Conservation (phyloP, 1,139 yeast genomes). For the Saccharomyces hybrid region DNA sequence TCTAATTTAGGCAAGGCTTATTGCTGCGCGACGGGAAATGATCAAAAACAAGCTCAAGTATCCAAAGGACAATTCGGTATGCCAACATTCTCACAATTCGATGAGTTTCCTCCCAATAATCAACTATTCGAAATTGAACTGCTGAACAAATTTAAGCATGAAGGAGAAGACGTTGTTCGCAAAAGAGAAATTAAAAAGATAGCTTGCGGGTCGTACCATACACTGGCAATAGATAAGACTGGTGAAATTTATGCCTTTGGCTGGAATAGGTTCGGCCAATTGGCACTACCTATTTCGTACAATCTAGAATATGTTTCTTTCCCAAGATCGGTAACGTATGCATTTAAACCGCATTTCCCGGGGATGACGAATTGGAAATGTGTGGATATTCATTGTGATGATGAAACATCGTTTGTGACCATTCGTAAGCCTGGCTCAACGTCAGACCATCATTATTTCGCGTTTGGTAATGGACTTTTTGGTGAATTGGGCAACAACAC, state of each 20-base stretch:
- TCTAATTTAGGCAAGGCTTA: constrained; percentile 58
- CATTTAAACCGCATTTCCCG: constrained; percentile 5
- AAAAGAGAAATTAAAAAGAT: constrained; percentile 42
- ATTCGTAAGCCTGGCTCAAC: constrained; percentile 19
- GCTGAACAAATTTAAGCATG: constrained; percentile 17
- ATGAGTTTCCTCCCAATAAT: constrained; percentile 19
- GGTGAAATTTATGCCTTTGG: constrained; percentile 83
- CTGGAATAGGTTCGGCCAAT: constrained; percentile 69
- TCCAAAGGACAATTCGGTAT: constrained; percentile 78
- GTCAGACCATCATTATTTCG: constrained; percentile 34
- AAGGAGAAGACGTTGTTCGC: constrained; percentile 3
- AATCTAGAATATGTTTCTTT: constrained; percentile 61
- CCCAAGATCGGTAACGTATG: constrained; percentile 44
- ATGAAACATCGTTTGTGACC: constrained; percentile 55
- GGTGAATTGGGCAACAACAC: constrained; percentile 87
- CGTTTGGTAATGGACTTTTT: constrained; percentile 77
- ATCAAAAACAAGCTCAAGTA: constrained; percentile 26
- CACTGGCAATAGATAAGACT: constrained; percentile 53
- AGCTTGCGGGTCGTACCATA: constrained; percentile 69
- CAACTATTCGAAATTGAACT: constrained; percentile 25
- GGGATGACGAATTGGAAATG: constrained; percentile 29
- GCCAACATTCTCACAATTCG: constrained; percentile 62
- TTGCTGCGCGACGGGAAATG: constrained; percentile 49
- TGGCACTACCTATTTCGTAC: constrained; percentile 63
- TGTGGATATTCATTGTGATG: constrained; percentile 55